These are phyloP conservation scores for Lachancea mirantina DNA, from an alignment of 805 yeast genomes.

Conservation along the genomic window DNA sequence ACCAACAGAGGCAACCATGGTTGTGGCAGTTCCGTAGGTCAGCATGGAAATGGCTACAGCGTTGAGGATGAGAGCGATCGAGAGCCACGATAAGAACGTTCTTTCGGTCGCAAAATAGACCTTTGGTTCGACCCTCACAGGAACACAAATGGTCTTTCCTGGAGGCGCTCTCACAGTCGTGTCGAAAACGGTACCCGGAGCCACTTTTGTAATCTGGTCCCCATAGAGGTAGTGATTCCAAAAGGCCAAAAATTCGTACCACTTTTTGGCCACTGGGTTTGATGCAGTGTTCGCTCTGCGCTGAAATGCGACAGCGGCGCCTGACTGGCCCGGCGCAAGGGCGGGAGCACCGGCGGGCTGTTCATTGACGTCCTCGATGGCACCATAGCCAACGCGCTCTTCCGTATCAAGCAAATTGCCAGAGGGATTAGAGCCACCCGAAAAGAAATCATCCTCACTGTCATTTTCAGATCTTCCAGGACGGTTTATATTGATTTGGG, in stretches of 20 bases:
- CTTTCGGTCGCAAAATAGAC: constrained; percentile 98
- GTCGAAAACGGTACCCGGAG: constrained; percentile 58
- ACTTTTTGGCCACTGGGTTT: constrained; percentile 16
- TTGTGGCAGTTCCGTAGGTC: constrained; percentile 71
- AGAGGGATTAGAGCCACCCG: constrained; percentile 32
- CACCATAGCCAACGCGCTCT: constrained; percentile 52
- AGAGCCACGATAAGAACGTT: constrained; percentile 89
- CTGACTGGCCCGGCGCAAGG: constrained; percentile 17
- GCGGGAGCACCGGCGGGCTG: constrained; percentile 2
- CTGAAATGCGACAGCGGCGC: constrained; percentile 28
- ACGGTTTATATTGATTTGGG: constrained; percentile 39
- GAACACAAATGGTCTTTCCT: constrained; percentile 85
- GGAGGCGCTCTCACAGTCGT: constrained; percentile 63
- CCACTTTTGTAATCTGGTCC: constrained; percentile 46
- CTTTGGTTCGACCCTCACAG: constrained; percentile 95
- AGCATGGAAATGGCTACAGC: constrained; percentile 83
- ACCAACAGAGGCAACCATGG: constrained; percentile 77
- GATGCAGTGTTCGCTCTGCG: constrained; percentile 18
- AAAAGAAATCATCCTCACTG: constrained; percentile 26
- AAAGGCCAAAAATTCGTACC: constrained; percentile 16
- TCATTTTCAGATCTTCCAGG: constrained; percentile 25
- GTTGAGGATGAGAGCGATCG: constrained; percentile 79
- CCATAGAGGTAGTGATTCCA: constrained; percentile 45
- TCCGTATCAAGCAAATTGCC: constrained; percentile 67
- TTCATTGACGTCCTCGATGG: constrained; percentile 16